These are phyloP conservation scores for Pharus latifolius DNA, from an alignment of 176 grass and related monocot species.

Conservation along the genomic window DNA sequence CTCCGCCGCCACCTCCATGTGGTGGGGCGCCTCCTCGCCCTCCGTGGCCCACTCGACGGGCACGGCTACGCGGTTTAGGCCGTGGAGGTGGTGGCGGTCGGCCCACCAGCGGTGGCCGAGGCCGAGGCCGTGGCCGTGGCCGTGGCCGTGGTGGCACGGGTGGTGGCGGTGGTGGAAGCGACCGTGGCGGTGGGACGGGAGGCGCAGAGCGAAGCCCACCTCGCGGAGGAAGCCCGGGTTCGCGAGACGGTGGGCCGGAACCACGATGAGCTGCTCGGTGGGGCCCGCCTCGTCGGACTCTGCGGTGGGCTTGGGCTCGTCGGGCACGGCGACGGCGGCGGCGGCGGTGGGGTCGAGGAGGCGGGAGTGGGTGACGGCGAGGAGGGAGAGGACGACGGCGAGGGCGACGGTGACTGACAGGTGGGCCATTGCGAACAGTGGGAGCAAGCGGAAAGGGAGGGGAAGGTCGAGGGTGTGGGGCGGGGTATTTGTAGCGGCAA, in stretches of 20 bases:
- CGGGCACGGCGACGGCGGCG: background rate
- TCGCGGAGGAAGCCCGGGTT: background rate
- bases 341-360: background rate
- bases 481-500: background rate
- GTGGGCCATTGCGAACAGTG: slow-evolving; percentile 30
- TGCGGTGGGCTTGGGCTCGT: background rate
- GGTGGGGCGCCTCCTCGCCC: background rate
- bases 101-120: background rate
- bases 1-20: background rate
- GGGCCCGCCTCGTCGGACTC: background rate
- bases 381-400: slow-evolving; percentile 21
- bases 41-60: background rate
- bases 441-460: background rate
- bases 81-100: background rate
- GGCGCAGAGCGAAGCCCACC: slow-evolving; percentile 10
- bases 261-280: background rate
- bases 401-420: slow-evolving; percentile 3
- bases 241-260: background rate
- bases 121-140: too few species aligned
- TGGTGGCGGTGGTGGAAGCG: background rate
- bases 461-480: background rate
- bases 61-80: background rate
- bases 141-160: background rate
- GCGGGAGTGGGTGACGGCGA: background rate
- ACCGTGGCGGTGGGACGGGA: background rate